Conservation (phyloP, 2,329 filamentous ascomycete genomes). For the Alternaria sp. region DNA sequence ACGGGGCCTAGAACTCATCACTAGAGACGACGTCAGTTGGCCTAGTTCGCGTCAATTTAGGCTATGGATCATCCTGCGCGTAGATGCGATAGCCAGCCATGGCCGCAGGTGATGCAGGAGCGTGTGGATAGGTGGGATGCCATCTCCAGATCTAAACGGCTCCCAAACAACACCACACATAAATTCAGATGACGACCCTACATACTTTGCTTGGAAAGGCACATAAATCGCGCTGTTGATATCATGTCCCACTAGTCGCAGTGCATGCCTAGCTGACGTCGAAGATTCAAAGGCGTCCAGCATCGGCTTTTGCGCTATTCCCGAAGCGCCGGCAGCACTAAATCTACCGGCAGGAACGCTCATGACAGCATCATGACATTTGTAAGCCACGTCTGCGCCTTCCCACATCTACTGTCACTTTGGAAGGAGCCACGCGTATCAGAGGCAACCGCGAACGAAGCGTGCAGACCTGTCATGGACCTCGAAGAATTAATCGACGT, state of each 20-base stretch:
- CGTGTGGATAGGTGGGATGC: neutral
- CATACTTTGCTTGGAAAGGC: neutral
- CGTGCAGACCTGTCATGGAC: neutral
- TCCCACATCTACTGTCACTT: neutral
- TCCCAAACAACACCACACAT: too few relatives aligned
- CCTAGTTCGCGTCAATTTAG: neutral
- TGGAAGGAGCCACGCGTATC: neutral
- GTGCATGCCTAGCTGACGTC: neutral
- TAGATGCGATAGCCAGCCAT: neutral
- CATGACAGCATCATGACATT: neutral
- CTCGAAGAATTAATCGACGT: neutral
- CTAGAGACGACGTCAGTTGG: neutral
- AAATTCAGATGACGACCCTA: neutral
- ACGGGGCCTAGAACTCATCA: constrained; percentile 3
- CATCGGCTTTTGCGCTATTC: neutral
- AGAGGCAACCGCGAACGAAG: neutral
- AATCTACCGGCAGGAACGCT: neutral
- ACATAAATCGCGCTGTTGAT: neutral
- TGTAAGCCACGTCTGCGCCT: neutral
- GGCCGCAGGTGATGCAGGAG: neutral
- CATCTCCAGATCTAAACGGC: neutral
- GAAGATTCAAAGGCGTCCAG: neutral
- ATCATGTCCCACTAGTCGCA: neutral
- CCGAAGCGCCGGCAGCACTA: neutral
- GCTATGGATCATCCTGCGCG: neutral